These are phyloP conservation scores for Anethum foeniculum DNA, from an alignment of 140 eudicot genomes.

Conservation along the genomic window DNA sequence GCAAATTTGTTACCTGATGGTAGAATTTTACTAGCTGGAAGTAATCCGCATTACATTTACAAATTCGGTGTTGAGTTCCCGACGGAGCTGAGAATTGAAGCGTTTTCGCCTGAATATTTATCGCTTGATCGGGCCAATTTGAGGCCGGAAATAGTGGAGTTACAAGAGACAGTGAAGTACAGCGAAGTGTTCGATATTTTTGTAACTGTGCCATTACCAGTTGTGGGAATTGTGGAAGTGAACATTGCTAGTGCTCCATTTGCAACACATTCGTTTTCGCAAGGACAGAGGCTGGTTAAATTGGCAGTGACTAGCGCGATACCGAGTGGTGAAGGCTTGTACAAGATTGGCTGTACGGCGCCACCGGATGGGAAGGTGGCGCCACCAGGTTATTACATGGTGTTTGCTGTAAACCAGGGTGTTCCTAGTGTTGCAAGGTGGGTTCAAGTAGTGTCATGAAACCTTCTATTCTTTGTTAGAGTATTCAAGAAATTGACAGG, in stretches of 20 bases:
- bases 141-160: conserved; percentile 29
- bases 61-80: conserved; percentile 45
- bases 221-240: conserved; percentile 45
- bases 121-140: conserved; percentile 28
- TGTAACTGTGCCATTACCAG: conserved; percentile 39
- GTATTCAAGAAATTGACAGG: conserved; percentile 1
- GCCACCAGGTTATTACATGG: conserved; percentile 82
- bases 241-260: conserved; percentile 71
- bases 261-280: conserved; percentile 72
- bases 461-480: background rate
- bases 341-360: conserved; percentile 37
- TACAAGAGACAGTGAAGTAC: conserved; percentile 36
- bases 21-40: conserved; percentile 58
- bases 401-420: conserved; percentile 54
- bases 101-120: conserved; percentile 68
- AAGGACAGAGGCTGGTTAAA: conserved; percentile 72
- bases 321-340: conserved; percentile 26
- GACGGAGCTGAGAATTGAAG: conserved; percentile 63
- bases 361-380: conserved; percentile 66
- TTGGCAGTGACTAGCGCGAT: conserved; percentile 34
- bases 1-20: conserved; percentile 75
- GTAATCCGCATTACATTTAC: conserved; percentile 63
- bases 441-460: conserved; percentile 40
- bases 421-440: conserved; percentile 81
- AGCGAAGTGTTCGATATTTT: conserved; percentile 35